These are phyloP conservation scores for Populus trichocarpa DNA, from an alignment of 441 rosid species.

Conservation along the genomic window DNA sequence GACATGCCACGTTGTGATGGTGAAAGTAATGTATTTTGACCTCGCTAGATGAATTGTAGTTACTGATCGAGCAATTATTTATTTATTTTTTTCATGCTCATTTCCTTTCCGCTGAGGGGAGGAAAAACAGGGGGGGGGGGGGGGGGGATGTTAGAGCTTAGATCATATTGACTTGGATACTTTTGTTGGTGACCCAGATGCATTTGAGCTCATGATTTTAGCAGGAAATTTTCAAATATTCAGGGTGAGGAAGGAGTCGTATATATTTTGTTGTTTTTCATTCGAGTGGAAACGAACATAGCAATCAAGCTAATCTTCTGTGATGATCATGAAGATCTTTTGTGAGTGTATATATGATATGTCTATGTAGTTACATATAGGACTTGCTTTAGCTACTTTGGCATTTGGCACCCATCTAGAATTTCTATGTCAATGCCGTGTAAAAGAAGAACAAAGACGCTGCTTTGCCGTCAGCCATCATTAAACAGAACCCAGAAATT, in stretches of 20 bases:
- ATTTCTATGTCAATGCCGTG: neutral
- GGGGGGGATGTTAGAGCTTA: neutral
- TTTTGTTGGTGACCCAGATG: neutral
- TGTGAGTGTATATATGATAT: neutral
- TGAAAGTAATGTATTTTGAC: neutral
- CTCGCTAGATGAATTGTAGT: neutral
- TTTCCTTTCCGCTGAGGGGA: neutral
- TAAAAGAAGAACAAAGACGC: slow-evolving; percentile 5
- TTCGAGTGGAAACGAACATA: neutral
- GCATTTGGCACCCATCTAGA: neutral
- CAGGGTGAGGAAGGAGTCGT: neutral
- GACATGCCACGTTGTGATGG: neutral
- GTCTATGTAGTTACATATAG: neutral
- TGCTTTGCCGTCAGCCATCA: neutral
- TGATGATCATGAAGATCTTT: neutral
- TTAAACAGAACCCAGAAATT: neutral
- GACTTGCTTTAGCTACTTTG: neutral
- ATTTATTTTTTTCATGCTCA: neutral
- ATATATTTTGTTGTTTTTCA: neutral
- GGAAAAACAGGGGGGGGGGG: too few relatives aligned
- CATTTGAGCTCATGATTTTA: neutral
- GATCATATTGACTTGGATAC: neutral
- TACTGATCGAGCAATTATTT: neutral
- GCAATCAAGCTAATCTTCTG: neutral
- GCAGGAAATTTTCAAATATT: neutral